Base-by-base conservation (phyloP, 495 filamentous ascomycete species). In the Thozetella sp. region DNA sequence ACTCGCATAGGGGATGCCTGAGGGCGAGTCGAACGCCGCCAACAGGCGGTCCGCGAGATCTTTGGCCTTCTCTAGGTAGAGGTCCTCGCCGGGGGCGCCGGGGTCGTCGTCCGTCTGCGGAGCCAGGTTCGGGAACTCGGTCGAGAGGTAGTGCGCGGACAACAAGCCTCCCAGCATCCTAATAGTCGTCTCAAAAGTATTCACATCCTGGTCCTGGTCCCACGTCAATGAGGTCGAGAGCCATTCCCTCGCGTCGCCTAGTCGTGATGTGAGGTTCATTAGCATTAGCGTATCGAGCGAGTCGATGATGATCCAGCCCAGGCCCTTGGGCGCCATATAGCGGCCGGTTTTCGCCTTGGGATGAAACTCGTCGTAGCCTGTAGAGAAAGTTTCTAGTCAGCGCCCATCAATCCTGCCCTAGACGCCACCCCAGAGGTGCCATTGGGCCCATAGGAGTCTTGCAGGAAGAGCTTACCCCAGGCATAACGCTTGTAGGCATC, bases 301-400 rank as follows among this genome's bases (percentile, higher is more conserved):
- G 76, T 99, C 96, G 26, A 99, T 89, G 53, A 99, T 97, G 60
- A 97, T 97, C 96, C 96, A 99, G 6, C 95, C 95, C 72, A 99
- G 76, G 24, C 91, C 91, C 56, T 88, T 83, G 2, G 88, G 83
- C 12, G 89, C 84, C 92, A 97, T 97, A 56, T 97, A 86, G 34
- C 75, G 76, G 53, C 91, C 90, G n/a, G 72, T 86, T 71, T 93
- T 95, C 1, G 90, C 86, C 37, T 93, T 66, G 17, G 95, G 96
- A 61, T 89, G 84, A 67, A 90, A 99, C 67, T 91, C 85, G 66
- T 99, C 95, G 60, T 84, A 86, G 19, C 94, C 93, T 97, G 63
- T 26, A 40, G 22, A 34, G 15, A 57, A 45, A 45, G 12, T 3
- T 23, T 46, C 45, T 11, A 11, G 25, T 46, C 27, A 43, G 50